A percentile compares a stretch with the other conserved stretches of the same genome.
These are phyloP conservation scores for Neopestalotiopsis clavispora DNA, from an alignment of 2,329 filamentous ascomycete genomes.

Conservation along the genomic window DNA sequence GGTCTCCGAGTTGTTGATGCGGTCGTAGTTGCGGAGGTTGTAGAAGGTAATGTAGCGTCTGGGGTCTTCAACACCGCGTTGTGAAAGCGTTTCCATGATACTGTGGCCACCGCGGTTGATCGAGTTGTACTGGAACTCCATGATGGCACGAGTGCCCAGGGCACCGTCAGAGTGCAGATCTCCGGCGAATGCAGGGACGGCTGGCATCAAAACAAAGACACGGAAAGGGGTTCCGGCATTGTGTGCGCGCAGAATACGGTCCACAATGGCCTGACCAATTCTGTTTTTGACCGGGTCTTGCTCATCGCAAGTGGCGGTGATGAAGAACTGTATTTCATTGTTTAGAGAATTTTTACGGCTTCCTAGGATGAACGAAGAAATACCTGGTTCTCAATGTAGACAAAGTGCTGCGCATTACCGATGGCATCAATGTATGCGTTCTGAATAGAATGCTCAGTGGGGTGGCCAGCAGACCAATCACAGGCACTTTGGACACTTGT, in stretches of 20 bases:
- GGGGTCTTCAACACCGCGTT: slow-evolving; percentile 70
- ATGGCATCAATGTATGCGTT: slow-evolving; percentile 83
- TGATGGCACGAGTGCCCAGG: slow-evolving; percentile 77
- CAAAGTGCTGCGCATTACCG: slow-evolving; percentile 69
- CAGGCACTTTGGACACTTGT: slow-evolving; percentile 41
- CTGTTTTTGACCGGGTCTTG: slow-evolving; percentile 78
- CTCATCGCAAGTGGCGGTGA: slow-evolving; percentile 74
- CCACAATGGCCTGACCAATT: slow-evolving; percentile 79
- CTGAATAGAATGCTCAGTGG: slow-evolving; percentile 76
- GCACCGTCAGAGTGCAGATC: slow-evolving; percentile 76
- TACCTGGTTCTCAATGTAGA: slow-evolving; percentile 80
- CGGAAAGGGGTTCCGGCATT: slow-evolving; percentile 70
- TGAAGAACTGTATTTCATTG: slow-evolving; percentile 69
- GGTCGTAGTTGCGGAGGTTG: slow-evolving; percentile 83
- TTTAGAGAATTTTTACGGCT: slow-evolving; percentile 10
- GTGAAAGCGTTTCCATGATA: slow-evolving; percentile 74
- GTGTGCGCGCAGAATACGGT: slow-evolving; percentile 75
- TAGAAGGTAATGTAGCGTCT: slow-evolving; percentile 81
- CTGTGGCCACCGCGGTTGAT: slow-evolving; percentile 79
- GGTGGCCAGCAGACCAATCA: slow-evolving; percentile 57
- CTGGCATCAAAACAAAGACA: slow-evolving; percentile 78
- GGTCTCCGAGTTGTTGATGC: slow-evolving; percentile 72
- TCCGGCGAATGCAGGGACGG: slow-evolving; percentile 82
- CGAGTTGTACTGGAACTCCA: slow-evolving; percentile 85
- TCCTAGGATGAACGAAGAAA: slow-evolving; percentile 1